Evolutionary conservation across 2,329 filamentous ascomycete genomes (phyloP).

Genomic region (Bisporella sp.): DNA sequence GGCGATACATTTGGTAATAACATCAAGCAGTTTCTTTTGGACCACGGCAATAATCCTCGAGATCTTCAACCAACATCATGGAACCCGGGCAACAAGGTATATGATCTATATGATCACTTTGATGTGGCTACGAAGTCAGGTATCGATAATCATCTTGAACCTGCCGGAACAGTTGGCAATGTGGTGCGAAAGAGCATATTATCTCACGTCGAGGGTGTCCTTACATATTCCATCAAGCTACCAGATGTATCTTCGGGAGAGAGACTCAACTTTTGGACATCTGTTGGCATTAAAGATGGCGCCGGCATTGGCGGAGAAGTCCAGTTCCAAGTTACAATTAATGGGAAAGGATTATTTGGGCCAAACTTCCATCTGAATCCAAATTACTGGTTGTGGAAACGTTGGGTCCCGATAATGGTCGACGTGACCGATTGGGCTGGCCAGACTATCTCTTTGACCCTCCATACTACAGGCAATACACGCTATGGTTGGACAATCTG

Average conservation of each 20-base stretch:
- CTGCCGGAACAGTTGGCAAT: slow-evolving; percentile 6
- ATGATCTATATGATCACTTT: slow-evolving; percentile 10
- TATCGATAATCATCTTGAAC: slow-evolving; percentile 9
- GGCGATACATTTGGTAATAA: slow-evolving; percentile 10
- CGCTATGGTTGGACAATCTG: slow-evolving; percentile 11
- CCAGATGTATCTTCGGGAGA: slow-evolving; percentile 5
- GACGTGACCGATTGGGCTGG: slow-evolving; percentile 12
- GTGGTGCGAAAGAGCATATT: slow-evolving; percentile 9
- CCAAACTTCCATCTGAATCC: slow-evolving; percentile 5
- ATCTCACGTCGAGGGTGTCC: slow-evolving; percentile 8
- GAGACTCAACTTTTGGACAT: slow-evolving; percentile 13
- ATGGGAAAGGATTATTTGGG: slow-evolving; percentile 8
- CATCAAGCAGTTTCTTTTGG: slow-evolving; percentile 8
- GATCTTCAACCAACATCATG: slow-evolving; percentile 8
- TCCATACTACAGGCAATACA: slow-evolving; percentile 7
- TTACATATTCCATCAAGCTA: slow-evolving; percentile 5
- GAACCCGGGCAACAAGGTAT: slow-evolving; percentile 8
- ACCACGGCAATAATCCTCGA: slow-evolving; percentile 7
- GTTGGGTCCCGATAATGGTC: slow-evolving; percentile 10
- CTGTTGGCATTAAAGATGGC: slow-evolving; percentile 12
- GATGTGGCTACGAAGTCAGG: slow-evolving; percentile 3
- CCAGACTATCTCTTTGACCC: slow-evolving; percentile 3
- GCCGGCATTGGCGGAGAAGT: slow-evolving; percentile 10
- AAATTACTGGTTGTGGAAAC: slow-evolving; percentile 12
- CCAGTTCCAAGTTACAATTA: slow-evolving; percentile 8